A percentile compares a stretch with the other conserved stretches of the same genome.
Conservation (phyloP, 2,329 filamentous ascomycete species). For the Ceratocystis harringtonii region DNA sequence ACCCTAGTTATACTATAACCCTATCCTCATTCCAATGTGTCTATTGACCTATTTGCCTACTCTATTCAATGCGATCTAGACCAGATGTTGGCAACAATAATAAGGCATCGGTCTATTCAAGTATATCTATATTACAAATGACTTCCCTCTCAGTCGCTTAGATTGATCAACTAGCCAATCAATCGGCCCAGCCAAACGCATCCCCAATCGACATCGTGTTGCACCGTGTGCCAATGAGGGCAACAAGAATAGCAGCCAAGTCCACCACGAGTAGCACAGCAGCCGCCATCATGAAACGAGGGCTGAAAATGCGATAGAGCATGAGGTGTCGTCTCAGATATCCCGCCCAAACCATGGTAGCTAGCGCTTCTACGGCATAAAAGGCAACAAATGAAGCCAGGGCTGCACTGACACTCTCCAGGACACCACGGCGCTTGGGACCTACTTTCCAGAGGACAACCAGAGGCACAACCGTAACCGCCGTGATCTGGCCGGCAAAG, state of each 20-base stretch:
- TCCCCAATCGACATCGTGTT: slow-evolving; percentile 69
- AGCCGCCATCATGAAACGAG: slow-evolving; percentile 74
- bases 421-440: slow-evolving; percentile 52
- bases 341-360: slow-evolving; percentile 82
- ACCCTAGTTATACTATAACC: background rate
- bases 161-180: background rate
- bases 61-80: too few relatives aligned
- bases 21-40: background rate
- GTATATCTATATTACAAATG: background rate
- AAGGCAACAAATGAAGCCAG: slow-evolving; percentile 65
- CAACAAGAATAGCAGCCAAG: slow-evolving; percentile 53
- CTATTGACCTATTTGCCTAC: too few relatives aligned
- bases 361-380: slow-evolving; percentile 67
- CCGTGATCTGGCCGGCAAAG: slow-evolving; percentile 76
- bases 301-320: slow-evolving; percentile 88
- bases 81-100: background rate
- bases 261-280: slow-evolving; percentile 62
- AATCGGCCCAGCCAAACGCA: slow-evolving; percentile 69
- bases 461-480: slow-evolving; percentile 63
- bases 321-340: slow-evolving; percentile 83
- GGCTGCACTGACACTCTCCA: slow-evolving; percentile 56
- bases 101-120: background rate
- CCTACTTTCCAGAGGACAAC: slow-evolving; percentile 79
- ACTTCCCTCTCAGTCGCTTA: background rate
- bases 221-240: slow-evolving; percentile 57